Evolutionary conservation across 768 basidiomycete genomes (phyloP).

Genomic region (Tephrocybe sp.): DNA sequence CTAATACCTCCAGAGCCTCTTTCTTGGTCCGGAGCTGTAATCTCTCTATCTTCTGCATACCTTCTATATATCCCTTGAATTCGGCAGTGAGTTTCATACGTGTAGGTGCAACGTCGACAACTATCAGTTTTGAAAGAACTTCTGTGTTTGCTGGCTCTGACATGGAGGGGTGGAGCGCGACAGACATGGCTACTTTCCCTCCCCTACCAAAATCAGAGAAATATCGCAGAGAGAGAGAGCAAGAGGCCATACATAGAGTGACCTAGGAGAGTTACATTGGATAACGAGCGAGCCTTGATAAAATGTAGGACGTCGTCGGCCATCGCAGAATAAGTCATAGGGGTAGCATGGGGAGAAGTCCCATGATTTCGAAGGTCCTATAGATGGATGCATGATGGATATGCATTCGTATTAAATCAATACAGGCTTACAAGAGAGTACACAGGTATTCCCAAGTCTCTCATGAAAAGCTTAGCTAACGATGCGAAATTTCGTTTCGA

Average conservation of each 20-base stretch:
- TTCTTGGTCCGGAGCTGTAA: constrained; percentile 53
- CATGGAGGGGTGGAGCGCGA: constrained; percentile 48
- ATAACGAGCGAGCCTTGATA: constrained; percentile 47
- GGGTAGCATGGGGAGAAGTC: constrained; percentile 65
- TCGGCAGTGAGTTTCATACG: constrained; percentile 53
- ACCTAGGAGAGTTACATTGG: constrained; percentile 70
- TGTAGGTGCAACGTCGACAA: constrained; percentile 78
- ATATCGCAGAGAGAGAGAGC: background rate
- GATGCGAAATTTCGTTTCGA: constrained; percentile 87
- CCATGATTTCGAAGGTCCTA: constrained; percentile 80
- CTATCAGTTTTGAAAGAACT: constrained; percentile 54
- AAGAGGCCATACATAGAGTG: constrained; percentile 74
- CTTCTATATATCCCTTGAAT: constrained; percentile 62
- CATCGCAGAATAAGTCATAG: constrained; percentile 76
- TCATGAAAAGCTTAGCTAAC: constrained; percentile 66
- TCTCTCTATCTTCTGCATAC: constrained; percentile 67
- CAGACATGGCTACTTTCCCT: constrained; percentile 74
- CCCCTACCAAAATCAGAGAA: constrained; percentile 49
- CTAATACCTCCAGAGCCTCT: constrained; percentile 64
- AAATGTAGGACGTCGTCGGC: constrained; percentile 76
- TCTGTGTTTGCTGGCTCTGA: constrained; percentile 28
- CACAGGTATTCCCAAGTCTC: constrained; percentile 59
- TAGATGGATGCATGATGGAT: background rate
- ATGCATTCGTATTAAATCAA: background rate
- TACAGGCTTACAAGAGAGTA: constrained; percentile 52